Percentiles rank a stretch among this genome's conserved stretches.
Conservation (phyloP, 352 stramenopile genomes). For the Phytophthora agathidicida region DNA sequence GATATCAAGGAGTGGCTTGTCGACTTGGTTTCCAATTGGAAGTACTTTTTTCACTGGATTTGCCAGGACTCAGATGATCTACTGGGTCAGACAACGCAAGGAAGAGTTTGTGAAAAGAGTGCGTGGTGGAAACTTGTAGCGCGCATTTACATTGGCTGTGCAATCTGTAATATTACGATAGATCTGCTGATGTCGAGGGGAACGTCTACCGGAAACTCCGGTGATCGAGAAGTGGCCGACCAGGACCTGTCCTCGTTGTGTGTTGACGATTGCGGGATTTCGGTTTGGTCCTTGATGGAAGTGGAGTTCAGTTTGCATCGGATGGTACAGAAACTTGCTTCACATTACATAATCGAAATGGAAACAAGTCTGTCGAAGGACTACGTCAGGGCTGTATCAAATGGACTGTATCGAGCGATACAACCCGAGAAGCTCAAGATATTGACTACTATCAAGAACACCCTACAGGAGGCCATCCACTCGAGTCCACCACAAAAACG, state of each 20-base stretch:
- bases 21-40: conserved; percentile 55
- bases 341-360: conserved; percentile 32
- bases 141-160: conserved; percentile 54
- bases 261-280: conserved; percentile 18
- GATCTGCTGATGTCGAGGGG: conserved; percentile 32
- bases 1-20: conserved; percentile 49
- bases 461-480: conserved; percentile 2
- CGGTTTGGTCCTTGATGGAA: conserved; percentile 60
- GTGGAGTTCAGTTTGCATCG: conserved; percentile 61
- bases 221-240: background rate
- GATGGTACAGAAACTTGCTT: conserved; percentile 45
- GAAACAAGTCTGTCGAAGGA: conserved; percentile 44
- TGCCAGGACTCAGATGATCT: conserved; percentile 38
- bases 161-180: conserved; percentile 51
- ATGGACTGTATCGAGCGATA: conserved; percentile 46
- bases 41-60: conserved; percentile 65
- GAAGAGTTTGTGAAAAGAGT: conserved; percentile 18
- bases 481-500: background rate
- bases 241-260: background rate
- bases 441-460: conserved; percentile 25
- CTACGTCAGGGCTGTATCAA: conserved; percentile 33
- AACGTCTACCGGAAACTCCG: background rate
- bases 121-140: conserved; percentile 51
- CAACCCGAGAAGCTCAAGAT: conserved; percentile 27
- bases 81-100: conserved; percentile 18